A percentile compares a stretch with the other conserved stretches of the same genome.
These are phyloP conservation scores for Paramyrothecium roridum DNA, from an alignment of 2,329 filamentous ascomycete genomes.

Conservation along the genomic window DNA sequence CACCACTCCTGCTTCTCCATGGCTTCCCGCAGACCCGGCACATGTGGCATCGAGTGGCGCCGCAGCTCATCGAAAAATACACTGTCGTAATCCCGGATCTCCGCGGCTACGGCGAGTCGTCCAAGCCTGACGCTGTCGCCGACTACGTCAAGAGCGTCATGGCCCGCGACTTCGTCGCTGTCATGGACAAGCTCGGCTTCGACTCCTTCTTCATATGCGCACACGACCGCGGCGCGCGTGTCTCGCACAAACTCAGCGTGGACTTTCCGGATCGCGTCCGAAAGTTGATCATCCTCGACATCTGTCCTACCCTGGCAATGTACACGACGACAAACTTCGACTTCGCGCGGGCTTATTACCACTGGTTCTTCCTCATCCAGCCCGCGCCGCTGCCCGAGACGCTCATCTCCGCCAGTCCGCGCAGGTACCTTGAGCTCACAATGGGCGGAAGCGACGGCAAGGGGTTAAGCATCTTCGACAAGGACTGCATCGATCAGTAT, in stretches of 20 bases:
- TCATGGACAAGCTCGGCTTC: conserved; percentile 42
- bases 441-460: conserved; percentile 34
- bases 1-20: conserved; percentile 45
- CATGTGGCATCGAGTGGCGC: conserved; percentile 48
- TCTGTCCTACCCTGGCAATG: conserved; percentile 54
- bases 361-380: conserved; percentile 60
- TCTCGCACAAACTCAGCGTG: conserved; percentile 52
- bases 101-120: conserved; percentile 48
- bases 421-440: conserved; percentile 37
- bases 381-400: conserved; percentile 46
- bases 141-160: conserved; percentile 46
- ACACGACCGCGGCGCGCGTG: conserved; percentile 55
- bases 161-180: conserved; percentile 41
- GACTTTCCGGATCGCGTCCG: conserved; percentile 37
- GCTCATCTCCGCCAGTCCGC: conserved; percentile 34
- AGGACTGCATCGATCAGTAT: conserved; percentile 36
- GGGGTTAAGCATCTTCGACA: conserved; percentile 29
- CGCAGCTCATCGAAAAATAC: conserved; percentile 33
- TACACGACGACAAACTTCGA: conserved; percentile 38
- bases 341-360: conserved; percentile 50
- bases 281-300: conserved; percentile 45
- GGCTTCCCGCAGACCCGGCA: conserved; percentile 50
- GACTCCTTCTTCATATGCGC: conserved; percentile 44
- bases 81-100: conserved; percentile 44
- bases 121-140: conserved; percentile 33